phyloP scores from a whole-genome alignment of 129 eudicot genomes.

The Ambrosia artemisiifolia region DNA sequence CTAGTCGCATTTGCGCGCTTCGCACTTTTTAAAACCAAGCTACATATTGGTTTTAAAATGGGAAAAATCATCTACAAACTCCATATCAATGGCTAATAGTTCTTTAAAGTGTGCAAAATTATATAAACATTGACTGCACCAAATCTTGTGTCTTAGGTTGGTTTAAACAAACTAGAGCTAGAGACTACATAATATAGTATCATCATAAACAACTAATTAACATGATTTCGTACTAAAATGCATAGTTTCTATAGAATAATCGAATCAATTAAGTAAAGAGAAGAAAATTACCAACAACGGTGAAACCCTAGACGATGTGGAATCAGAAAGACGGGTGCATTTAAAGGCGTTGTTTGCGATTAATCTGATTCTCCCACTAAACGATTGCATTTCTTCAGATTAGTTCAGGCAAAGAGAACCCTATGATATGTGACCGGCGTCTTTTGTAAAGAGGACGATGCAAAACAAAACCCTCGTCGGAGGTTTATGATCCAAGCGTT shows the following conservation, averaged over 20 bases:
- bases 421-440: slow-evolving; percentile 23
- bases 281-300: slow-evolving; percentile 17
- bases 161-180: neutral
- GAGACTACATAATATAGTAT: neutral
- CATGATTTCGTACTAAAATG: neutral
- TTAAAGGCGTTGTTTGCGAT: slow-evolving; percentile 21
- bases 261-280: neutral
- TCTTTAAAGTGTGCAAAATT: no score
- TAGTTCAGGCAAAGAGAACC: slow-evolving; percentile 1
- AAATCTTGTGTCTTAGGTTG: slow-evolving; percentile 3
- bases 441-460: slow-evolving; percentile 2
- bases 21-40: no score
- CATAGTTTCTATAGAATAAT: neutral
- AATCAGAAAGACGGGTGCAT: slow-evolving; percentile 17
- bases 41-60: no score
- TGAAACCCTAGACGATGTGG: slow-evolving; percentile 22
- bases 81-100: no score
- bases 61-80: no score
- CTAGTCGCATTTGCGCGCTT: no score
- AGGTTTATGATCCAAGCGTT: slow-evolving; percentile 25
- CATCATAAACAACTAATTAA: neutral
- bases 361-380: slow-evolving; percentile 36
- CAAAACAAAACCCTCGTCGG: slow-evolving; percentile 38
- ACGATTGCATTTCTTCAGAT: slow-evolving; percentile 43
- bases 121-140: neutral